These are phyloP conservation scores for Penicillium fimorum DNA, from an alignment of 495 filamentous ascomycete species.

Conservation along the genomic window DNA sequence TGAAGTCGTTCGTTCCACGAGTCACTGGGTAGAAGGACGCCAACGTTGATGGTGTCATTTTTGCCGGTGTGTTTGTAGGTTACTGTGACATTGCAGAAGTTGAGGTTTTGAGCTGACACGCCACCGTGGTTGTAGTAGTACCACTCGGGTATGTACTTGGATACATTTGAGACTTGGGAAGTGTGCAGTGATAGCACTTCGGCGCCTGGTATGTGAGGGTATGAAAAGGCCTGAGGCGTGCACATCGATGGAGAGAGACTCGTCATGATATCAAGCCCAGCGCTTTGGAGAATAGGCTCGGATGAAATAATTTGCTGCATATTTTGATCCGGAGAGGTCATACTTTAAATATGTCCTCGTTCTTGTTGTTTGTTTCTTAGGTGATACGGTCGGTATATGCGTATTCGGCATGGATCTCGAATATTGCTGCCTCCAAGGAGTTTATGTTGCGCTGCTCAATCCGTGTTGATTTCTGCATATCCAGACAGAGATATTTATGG, in stretches of 20 bases:
- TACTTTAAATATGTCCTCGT: background rate
- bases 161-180: background rate
- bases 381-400: background rate
- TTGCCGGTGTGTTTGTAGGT: conserved; percentile 43
- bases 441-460: background rate
- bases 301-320: background rate
- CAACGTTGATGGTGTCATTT: conserved; percentile 35
- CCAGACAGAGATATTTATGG: background rate
- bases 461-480: background rate
- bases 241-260: background rate
- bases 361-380: background rate
- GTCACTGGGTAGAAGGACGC: conserved; percentile 36
- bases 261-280: background rate
- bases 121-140: background rate
- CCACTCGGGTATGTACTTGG: background rate
- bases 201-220: background rate
- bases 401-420: background rate
- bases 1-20: conserved; percentile 43
- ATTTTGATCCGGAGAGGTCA: background rate
- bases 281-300: background rate
- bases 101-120: background rate
- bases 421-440: background rate
- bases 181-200: background rate
- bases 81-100: conserved; percentile 48
- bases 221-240: background rate